Evolutionary conservation across 208 protist species (phyloP).

Genomic region (Trypanosoma platydactyli): DNA sequence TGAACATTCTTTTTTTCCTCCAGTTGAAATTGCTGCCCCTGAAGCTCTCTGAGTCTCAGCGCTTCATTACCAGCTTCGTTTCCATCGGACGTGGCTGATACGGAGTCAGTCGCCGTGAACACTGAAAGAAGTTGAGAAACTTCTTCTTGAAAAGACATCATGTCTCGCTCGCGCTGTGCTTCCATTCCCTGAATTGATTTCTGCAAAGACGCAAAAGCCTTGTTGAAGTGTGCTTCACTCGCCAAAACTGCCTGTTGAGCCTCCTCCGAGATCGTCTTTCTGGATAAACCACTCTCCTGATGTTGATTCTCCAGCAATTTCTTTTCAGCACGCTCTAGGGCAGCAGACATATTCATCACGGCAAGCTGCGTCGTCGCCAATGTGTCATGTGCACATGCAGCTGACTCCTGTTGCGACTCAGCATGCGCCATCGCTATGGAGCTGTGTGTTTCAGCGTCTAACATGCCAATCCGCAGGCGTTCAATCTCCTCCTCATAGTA

Average conservation of each 20-base stretch:
- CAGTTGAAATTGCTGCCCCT: too few relatives aligned
- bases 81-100: background rate
- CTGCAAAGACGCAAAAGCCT: slow-evolving; percentile 21
- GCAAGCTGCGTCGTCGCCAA: slow-evolving; percentile 1
- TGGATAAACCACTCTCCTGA: background rate
- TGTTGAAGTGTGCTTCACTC: slow-evolving; percentile 23
- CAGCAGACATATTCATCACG: slow-evolving; percentile 19
- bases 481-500: slow-evolving; percentile 52
- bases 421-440: slow-evolving; percentile 18
- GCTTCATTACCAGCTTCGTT: background rate
- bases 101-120: slow-evolving; percentile 14
- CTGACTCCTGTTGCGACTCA: slow-evolving; percentile 22
- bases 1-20: slow-evolving; percentile 16
- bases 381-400: background rate
- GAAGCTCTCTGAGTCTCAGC: too few relatives aligned
- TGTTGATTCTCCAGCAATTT: background rate
- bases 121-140: slow-evolving; percentile 20
- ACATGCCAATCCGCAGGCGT: slow-evolving; percentile 29
- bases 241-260: background rate
- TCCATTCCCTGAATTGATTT: slow-evolving; percentile 10
- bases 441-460: slow-evolving; percentile 33
- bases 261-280: slow-evolving; percentile 1
- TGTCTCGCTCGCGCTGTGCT: slow-evolving; percentile 6
- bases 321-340: slow-evolving; percentile 27
- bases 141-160: slow-evolving; percentile 23